phyloP scores from a whole-genome alignment of 73 alveolate species.

The Paramecium tetraurelia region DNA sequence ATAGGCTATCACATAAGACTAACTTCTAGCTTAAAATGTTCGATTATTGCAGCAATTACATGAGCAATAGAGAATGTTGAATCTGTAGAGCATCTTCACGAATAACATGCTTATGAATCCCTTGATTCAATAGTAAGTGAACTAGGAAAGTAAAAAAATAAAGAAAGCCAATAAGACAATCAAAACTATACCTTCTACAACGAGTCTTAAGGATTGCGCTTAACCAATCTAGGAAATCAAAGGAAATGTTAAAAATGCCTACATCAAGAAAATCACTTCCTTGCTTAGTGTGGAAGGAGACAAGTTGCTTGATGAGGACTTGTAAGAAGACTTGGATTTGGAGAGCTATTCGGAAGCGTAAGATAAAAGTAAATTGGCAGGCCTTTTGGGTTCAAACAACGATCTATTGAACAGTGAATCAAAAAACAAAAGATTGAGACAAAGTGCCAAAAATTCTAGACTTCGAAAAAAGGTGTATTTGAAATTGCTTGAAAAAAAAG shows the following conservation, averaged over 20 bases:
- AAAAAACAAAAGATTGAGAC: conserved; percentile 37
- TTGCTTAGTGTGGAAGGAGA: conserved; percentile 47
- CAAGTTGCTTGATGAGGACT: not conserved
- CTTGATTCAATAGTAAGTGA: not conserved
- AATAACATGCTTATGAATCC: not conserved
- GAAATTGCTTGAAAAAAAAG: conserved; percentile 61
- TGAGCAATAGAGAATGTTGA: not conserved
- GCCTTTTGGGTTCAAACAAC: conserved; percentile 22
- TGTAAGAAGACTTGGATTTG: not conserved
- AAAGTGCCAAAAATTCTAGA: conserved; percentile 68
- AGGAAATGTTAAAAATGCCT: conserved; percentile 64
- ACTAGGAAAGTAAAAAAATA: not conserved
- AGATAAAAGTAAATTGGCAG: conserved; percentile 3
- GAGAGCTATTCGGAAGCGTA: not conserved
- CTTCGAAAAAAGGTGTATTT: conserved; percentile 65
- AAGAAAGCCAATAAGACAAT: not conserved
- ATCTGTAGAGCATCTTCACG: not conserved
- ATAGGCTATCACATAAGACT: not conserved
- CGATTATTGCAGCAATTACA: not conserved
- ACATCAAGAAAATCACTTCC: conserved; percentile 57
- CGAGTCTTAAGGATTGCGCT: not conserved
- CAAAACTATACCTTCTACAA: not conserved
- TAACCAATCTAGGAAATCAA: conserved; percentile 14
- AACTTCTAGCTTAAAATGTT: conserved; percentile 10
- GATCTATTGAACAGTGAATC: conserved; percentile 1